phyloP scores from a whole-genome alignment of 305 asterid genomes.

The Fraxinus greggii region DNA sequence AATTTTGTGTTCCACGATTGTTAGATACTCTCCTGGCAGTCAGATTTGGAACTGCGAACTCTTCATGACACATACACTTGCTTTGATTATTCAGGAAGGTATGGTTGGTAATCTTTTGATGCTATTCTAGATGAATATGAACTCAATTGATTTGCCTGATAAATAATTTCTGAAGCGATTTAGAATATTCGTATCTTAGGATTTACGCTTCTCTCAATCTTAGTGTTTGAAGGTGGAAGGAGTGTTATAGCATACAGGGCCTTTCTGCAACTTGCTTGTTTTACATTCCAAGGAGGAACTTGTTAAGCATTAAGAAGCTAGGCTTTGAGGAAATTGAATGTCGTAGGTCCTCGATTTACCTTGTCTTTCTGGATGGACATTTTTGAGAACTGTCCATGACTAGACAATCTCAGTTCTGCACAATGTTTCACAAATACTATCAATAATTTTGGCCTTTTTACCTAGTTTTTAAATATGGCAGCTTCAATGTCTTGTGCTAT shows the following conservation, averaged over 20 bases:
- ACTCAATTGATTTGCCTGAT: conserved; percentile 16
- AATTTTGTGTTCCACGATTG: conserved; percentile 25
- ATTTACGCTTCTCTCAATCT: conserved; percentile 11
- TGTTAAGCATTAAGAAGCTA: not conserved
- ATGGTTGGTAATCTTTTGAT: conserved; percentile 31
- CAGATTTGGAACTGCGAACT: conserved; percentile 62
- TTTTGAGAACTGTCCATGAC: not conserved
- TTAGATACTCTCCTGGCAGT: conserved; percentile 85
- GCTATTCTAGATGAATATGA: conserved; percentile 19
- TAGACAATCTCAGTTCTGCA: not conserved
- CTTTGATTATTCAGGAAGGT: conserved; percentile 93
- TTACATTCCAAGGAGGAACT: not conserved
- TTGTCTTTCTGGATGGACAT: not conserved
- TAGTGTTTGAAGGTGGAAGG: conserved; percentile 6
- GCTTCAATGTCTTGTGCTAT: not conserved
- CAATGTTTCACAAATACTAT: not conserved
- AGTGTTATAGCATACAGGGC: not conserved
- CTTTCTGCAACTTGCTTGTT: not conserved
- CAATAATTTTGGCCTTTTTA: not conserved
- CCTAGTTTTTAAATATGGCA: not conserved
- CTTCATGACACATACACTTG: conserved; percentile 89
- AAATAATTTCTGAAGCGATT: conserved; percentile 16
- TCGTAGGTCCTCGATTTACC: not conserved
- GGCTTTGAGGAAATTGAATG: not conserved
- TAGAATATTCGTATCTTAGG: not conserved